phyloP scores from a whole-genome alignment of 495 filamentous ascomycete species.

The Penicillium canariense region DNA sequence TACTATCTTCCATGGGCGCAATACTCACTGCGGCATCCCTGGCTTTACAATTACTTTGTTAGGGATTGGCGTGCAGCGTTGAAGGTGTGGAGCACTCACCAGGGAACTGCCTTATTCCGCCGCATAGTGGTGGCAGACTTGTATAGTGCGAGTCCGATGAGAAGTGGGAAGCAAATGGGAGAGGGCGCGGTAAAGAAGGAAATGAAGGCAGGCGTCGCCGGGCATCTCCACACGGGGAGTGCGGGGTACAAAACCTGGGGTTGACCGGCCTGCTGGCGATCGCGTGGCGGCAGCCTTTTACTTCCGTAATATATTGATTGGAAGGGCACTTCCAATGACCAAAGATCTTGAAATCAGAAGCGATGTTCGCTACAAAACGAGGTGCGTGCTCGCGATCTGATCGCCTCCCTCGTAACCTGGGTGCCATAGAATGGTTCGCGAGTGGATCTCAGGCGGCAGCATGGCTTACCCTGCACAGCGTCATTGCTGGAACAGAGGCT shows the following conservation, averaged over 20 bases:
- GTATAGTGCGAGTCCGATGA: not conserved
- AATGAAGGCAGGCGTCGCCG: constrained; percentile 16
- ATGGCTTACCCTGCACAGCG: not conserved
- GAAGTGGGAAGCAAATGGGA: not conserved
- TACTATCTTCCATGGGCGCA: not conserved
- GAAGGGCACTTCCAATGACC: too few species aligned
- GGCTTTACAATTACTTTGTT: constrained; percentile 10
- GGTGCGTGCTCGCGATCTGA: not conserved
- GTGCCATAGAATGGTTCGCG: not conserved
- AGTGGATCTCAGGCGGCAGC: not conserved
- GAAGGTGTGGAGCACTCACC: constrained; percentile 16
- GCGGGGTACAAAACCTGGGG: constrained; percentile 17
- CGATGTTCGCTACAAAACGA: too few species aligned
- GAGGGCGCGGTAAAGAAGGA: not conserved
- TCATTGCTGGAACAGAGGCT: not conserved
- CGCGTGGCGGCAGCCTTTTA: too few species aligned
- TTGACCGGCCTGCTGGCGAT: not conserved
- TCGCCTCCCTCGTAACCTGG: not conserved
- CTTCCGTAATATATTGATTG: too few species aligned
- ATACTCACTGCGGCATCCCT: constrained; percentile 22
- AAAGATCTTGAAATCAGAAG: too few species aligned
- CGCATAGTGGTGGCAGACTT: constrained; percentile 6
- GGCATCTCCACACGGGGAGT: constrained; percentile 17
- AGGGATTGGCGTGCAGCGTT: constrained; percentile 4
- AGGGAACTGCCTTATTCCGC: constrained; percentile 19